A percentile compares a stretch with the other conserved stretches of the same genome.
These are phyloP conservation scores for Vitellaria paradoxa DNA, from an alignment of 179 eudicot genomes.

Conservation along the genomic window DNA sequence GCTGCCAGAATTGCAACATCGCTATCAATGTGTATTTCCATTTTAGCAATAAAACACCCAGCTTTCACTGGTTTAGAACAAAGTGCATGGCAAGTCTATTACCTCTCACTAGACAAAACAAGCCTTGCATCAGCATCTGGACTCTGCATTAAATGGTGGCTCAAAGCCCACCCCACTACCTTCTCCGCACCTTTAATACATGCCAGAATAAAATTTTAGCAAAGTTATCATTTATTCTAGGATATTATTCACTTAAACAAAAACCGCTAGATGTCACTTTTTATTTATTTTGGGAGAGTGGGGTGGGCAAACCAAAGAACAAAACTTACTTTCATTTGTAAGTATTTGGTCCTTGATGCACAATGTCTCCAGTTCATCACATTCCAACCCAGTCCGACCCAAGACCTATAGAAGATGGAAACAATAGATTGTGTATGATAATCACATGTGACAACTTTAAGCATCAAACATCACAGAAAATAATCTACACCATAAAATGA, in stretches of 20 bases:
- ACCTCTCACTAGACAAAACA: conserved; percentile 59
- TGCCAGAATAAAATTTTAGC: not conserved
- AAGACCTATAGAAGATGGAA: conserved; percentile 38
- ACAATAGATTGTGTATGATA: too few species aligned
- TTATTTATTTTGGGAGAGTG: too few species aligned
- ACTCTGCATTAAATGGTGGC: conserved; percentile 59
- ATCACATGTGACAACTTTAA: too few species aligned
- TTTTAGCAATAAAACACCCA: conserved; percentile 9
- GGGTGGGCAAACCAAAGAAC: not conserved
- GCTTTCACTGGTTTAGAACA: conserved; percentile 4
- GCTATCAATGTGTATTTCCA: conserved; percentile 5
- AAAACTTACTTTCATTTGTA: conserved; percentile 56
- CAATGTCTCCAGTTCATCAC: conserved; percentile 56
- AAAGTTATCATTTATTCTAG: not conserved
- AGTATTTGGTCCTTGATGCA: conserved; percentile 58
- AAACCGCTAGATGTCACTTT: not conserved
- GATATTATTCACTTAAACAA: not conserved
- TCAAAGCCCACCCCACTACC: conserved; percentile 74
- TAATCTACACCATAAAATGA: too few species aligned
- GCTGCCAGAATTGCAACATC: conserved; percentile 30
- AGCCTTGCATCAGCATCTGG: conserved; percentile 37
- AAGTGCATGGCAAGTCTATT: not conserved
- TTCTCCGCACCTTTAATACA: conserved; percentile 63
- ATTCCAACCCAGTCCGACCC: conserved; percentile 54
- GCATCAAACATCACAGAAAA: too few species aligned